Conservation (phyloP, 495 filamentous ascomycete species). For the Penicillium steckii region DNA sequence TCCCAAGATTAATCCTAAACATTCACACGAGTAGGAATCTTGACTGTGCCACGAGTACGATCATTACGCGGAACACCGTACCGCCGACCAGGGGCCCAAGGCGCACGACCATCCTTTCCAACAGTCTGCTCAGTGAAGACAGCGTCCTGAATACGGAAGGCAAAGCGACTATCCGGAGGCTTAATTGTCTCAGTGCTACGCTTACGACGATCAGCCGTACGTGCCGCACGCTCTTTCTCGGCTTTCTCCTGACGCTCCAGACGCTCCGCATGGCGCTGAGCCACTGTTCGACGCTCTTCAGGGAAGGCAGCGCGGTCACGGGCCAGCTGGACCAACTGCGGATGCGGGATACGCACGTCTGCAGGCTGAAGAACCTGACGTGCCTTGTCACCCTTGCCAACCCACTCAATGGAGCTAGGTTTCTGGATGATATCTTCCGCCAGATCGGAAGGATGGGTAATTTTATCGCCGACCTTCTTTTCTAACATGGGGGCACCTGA, state of each 20-base stretch:
- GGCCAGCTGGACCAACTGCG: constrained; percentile 71
- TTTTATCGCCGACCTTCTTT: constrained; percentile 20
- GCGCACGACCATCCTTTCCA: constrained; percentile 58
- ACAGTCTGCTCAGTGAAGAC: constrained; percentile 54
- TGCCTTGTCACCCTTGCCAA: constrained; percentile 43
- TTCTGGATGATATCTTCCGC: constrained; percentile 26
- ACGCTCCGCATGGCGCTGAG: constrained; percentile 39
- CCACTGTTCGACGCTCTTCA: constrained; percentile 31
- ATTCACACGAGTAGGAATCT: constrained; percentile 66
- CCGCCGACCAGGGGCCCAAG: constrained; percentile 57
- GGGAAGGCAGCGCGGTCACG: constrained; percentile 29
- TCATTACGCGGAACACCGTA: constrained; percentile 71
- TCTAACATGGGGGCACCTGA: constrained; percentile 42
- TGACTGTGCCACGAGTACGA: constrained; percentile 69
- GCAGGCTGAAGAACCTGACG: constrained; percentile 68
- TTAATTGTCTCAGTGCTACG: constrained; percentile 38
- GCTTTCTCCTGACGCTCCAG: constrained; percentile 42
- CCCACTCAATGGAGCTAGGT: constrained; percentile 34
- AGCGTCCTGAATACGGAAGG: constrained; percentile 75
- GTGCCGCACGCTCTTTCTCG: constrained; percentile 35
- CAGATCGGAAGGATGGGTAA: constrained; percentile 30
- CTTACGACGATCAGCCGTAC: constrained; percentile 38
- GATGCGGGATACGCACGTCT: constrained; percentile 85
- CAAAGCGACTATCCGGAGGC: constrained; percentile 62
- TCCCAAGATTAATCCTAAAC: constrained; percentile 23